Conservation (phyloP, 2,329 filamentous ascomycete genomes). For the Phyllosticta citribraziliensis region DNA sequence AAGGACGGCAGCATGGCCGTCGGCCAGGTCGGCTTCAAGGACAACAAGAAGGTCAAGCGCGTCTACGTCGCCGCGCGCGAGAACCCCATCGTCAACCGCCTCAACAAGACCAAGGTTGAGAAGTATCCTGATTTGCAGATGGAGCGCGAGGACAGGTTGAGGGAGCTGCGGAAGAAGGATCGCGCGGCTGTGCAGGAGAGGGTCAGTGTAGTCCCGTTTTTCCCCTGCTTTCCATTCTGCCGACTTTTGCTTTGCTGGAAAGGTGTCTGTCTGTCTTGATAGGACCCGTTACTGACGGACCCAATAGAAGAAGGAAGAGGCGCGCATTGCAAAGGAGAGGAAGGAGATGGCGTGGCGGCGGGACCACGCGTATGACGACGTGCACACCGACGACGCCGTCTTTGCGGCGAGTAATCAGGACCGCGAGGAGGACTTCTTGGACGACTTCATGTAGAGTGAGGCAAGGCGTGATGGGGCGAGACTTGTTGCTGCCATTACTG, state of each 20-base stretch:
- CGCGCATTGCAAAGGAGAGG: constrained; percentile 62
- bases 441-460: constrained; percentile 69
- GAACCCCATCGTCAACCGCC: constrained; percentile 88
- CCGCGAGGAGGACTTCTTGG: constrained; percentile 63
- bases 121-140: constrained; percentile 72
- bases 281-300: too few species aligned
- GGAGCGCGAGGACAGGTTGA: constrained; percentile 69
- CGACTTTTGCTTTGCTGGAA: too few species aligned
- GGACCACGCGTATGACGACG: constrained; percentile 94
- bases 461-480: not conserved
- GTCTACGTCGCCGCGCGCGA: constrained; percentile 71
- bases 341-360: constrained; percentile 89
- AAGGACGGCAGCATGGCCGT: constrained; percentile 94
- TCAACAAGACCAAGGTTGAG: constrained; percentile 93
- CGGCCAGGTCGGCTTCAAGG: constrained; percentile 91
- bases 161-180: constrained; percentile 63
- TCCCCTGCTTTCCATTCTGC: not conserved
- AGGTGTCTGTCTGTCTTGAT: too few species aligned
- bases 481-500: too few species aligned
- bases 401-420: constrained; percentile 76
- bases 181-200: constrained; percentile 51
- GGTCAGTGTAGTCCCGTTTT: constrained; percentile 35
- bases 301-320: constrained; percentile 64
- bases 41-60: constrained; percentile 73
- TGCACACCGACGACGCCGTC: constrained; percentile 77